Conservation (phyloP, 1,284 basidiomycete genomes). For the Mixia osmundae region DNA sequence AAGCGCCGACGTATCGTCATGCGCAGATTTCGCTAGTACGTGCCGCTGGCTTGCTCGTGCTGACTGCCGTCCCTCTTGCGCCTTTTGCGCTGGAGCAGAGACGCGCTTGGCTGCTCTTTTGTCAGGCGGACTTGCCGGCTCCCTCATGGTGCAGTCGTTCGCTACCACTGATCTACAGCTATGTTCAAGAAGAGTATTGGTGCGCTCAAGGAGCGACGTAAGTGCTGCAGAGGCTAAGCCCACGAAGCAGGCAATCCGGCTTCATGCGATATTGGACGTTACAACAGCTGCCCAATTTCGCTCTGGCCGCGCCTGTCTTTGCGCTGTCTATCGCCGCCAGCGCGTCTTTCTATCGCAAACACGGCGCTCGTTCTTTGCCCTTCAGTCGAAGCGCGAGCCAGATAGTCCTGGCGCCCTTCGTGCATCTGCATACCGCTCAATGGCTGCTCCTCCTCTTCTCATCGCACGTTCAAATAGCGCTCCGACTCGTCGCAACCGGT, state of each 20-base stretch:
- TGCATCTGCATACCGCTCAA: conserved; percentile 24
- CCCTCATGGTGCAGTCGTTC: conserved; percentile 39
- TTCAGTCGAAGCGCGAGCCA: no score
- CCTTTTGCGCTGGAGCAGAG: conserved; percentile 52
- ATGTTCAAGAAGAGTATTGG: conserved; percentile 69
- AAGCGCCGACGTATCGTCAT: conserved; percentile 44
- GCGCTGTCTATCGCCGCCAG: conserved; percentile 10
- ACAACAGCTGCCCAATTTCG: conserved; percentile 66
- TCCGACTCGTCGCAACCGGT: conserved; percentile 53
- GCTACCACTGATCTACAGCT: conserved; percentile 51
- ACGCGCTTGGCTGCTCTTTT: conserved; percentile 41
- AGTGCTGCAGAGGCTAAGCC: neutral
- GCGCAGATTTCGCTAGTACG: conserved; percentile 33
- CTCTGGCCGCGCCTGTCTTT: conserved; percentile 42
- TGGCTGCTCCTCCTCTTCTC: conserved; percentile 43
- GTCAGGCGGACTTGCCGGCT: conserved; percentile 20
- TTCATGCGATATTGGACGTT: conserved; percentile 66
- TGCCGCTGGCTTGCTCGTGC: conserved; percentile 40
- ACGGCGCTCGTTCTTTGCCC: conserved; percentile 1
- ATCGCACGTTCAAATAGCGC: conserved; percentile 72
- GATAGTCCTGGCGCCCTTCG: conserved; percentile 30
- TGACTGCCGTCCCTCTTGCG: no score
- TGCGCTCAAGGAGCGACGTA: conserved; percentile 11
- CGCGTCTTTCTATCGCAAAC: conserved; percentile 9
- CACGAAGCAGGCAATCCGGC: conserved; percentile 37